Evolutionary conservation across 768 basidiomycete species (phyloP).

Genomic region (Rhodocollybia butyracea): DNA sequence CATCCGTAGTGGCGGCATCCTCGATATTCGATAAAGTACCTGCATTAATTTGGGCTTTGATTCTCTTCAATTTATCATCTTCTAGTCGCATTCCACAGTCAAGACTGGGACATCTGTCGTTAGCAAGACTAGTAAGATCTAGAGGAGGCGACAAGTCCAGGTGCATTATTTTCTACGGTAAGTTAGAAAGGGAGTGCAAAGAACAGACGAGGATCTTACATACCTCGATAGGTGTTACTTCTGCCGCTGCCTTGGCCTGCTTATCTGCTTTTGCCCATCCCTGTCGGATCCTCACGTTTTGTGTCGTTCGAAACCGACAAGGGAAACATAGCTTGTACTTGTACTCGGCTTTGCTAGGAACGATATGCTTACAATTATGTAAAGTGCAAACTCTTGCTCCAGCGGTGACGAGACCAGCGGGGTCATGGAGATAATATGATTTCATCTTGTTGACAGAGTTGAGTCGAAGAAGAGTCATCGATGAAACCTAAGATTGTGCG

Average conservation of each 20-base stretch:
- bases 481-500: neutral
- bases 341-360: neutral
- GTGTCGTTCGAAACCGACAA: neutral
- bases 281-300: neutral
- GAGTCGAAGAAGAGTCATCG: too few relatives aligned
- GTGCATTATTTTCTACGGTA: neutral
- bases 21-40: too few relatives aligned
- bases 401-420: neutral
- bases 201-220: neutral
- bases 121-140: neutral
- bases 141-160: neutral
- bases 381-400: neutral
- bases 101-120: neutral
- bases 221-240: neutral
- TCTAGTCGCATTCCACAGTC: constrained; percentile 4
- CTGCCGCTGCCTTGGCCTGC: neutral
- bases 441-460: neutral
- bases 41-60: neutral
- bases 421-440: neutral
- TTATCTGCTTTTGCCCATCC: neutral
- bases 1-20: neutral
- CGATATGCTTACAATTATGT: neutral
- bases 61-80: neutral
- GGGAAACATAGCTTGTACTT: neutral
- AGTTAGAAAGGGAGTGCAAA: too few relatives aligned